These are phyloP conservation scores for Schwanniomyces pseudopolymorphus DNA, from an alignment of 805 yeast genomes.

Conservation along the genomic window DNA sequence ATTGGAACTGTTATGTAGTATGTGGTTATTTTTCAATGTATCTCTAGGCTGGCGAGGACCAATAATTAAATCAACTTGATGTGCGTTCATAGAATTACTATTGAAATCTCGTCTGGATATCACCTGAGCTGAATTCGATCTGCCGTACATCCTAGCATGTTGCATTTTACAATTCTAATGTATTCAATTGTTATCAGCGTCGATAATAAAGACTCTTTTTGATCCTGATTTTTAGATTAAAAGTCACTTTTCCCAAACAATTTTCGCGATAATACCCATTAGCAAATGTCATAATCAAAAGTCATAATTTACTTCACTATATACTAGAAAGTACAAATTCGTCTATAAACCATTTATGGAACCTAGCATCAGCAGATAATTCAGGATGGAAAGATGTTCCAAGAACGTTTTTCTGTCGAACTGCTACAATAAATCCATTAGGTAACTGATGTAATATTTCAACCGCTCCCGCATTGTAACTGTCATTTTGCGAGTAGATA, in stretches of 20 bases:
- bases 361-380: slow-evolving; percentile 53
- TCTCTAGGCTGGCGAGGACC: slow-evolving; percentile 8
- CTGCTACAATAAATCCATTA: slow-evolving; percentile 60
- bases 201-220: too few species aligned
- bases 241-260: background rate
- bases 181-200: background rate
- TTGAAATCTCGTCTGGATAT: background rate
- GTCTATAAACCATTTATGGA: slow-evolving; percentile 70
- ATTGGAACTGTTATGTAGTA: background rate
- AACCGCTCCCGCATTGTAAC: slow-evolving; percentile 28
- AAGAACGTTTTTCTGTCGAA: slow-evolving; percentile 61
- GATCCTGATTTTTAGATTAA: too few species aligned
- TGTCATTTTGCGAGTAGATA: slow-evolving; percentile 20
- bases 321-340: slow-evolving; percentile 45
- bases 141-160: slow-evolving; percentile 26
- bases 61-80: slow-evolving; percentile 17
- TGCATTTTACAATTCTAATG: slow-evolving; percentile 20
- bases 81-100: slow-evolving; percentile 15
- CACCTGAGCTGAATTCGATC: slow-evolving; percentile 5
- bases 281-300: background rate
- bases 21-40: background rate
- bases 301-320: too few species aligned
- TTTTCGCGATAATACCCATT: background rate
- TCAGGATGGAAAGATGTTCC: slow-evolving; percentile 87
- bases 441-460: slow-evolving; percentile 42